phyloP scores from a whole-genome alignment of 805 yeast genomes.

The Saccharomycopsis olivae region DNA sequence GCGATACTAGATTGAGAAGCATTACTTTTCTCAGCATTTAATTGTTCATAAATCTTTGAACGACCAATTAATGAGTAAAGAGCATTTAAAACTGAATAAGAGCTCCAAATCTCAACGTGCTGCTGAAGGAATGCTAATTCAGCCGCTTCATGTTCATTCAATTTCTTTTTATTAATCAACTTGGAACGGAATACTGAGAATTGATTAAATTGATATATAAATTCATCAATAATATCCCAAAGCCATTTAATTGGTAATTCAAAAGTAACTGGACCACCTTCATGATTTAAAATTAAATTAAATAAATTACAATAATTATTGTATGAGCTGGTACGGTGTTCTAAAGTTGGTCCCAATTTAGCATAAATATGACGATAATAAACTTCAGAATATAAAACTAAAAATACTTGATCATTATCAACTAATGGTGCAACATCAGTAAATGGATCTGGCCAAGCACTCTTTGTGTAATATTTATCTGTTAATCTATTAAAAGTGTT shows the following conservation, averaged over 20 bases:
- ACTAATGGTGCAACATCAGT: slow-evolving; percentile 33
- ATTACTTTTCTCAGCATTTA: slow-evolving; percentile 24
- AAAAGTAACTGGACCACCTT: slow-evolving; percentile 33
- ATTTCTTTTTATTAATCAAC: slow-evolving; percentile 24
- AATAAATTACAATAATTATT: slow-evolving; percentile 39
- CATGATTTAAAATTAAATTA: slow-evolving; percentile 33
- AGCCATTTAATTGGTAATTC: slow-evolving; percentile 40
- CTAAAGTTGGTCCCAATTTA: slow-evolving; percentile 31
- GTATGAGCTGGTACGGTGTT: slow-evolving; percentile 36
- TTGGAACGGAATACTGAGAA: slow-evolving; percentile 33
- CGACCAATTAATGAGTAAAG: slow-evolving; percentile 35
- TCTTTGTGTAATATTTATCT: slow-evolving; percentile 32
- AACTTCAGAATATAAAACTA: slow-evolving; percentile 37
- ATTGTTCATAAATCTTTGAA: slow-evolving; percentile 31
- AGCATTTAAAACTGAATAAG: slow-evolving; percentile 38
- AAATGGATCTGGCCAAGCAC: slow-evolving; percentile 38
- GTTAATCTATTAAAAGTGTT: slow-evolving; percentile 34
- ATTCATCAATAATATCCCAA: slow-evolving; percentile 44
- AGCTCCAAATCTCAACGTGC: slow-evolving; percentile 34
- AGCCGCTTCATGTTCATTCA: slow-evolving; percentile 20
- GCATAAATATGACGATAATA: slow-evolving; percentile 42
- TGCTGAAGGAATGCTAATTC: slow-evolving; percentile 30
- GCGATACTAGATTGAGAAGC: slow-evolving; percentile 14
- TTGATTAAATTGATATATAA: slow-evolving; percentile 39
- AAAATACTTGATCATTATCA: slow-evolving; percentile 33